A percentile compares a stretch with the other conserved stretches of the same genome.
phyloP scores from a whole-genome alignment of 805 yeast species.

The Blastobotrys americana region DNA sequence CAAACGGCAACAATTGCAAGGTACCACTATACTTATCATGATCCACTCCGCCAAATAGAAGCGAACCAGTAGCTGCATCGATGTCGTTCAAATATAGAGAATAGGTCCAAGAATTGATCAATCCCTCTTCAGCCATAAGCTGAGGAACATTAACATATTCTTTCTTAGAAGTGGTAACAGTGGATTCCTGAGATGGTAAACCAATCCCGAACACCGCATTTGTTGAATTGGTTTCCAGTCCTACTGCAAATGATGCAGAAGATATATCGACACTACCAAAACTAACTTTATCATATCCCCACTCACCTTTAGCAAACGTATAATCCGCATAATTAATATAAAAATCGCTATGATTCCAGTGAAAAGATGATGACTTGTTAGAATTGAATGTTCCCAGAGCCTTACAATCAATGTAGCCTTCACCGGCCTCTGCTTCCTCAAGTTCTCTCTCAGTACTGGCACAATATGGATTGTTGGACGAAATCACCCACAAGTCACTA shows the following conservation, averaged over 20 bases:
- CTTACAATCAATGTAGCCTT: conserved; percentile 19
- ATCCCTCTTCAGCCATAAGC: conserved; percentile 43
- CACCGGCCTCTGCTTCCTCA: conserved; percentile 10
- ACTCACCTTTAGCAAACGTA: conserved; percentile 45
- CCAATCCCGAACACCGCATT: conserved; percentile 19
- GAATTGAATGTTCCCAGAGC: conserved; percentile 27
- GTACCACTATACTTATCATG: conserved; percentile 39
- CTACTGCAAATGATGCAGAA: conserved; percentile 33
- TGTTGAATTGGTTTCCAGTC: conserved; percentile 53
- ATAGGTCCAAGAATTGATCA: conserved; percentile 37
- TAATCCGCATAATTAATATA: conserved; percentile 35
- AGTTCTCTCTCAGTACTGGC: conserved; percentile 34
- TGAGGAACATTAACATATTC: conserved; percentile 59
- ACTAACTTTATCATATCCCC: conserved; percentile 57
- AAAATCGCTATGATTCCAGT: conserved; percentile 19
- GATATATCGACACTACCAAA: conserved; percentile 43
- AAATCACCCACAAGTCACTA: conserved; percentile 61
- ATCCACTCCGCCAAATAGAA: conserved; percentile 50
- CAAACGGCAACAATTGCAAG: conserved; percentile 21
- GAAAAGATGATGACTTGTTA: conserved; percentile 27
- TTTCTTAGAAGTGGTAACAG: background rate
- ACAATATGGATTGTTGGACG: conserved; percentile 40
- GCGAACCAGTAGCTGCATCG: conserved; percentile 31
- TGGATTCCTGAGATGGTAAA: conserved; percentile 14
- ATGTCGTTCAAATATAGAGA: conserved; percentile 39